These are phyloP conservation scores for Fusarium xyrophilum DNA, from an alignment of 2,329 filamentous ascomycete species.

Conservation along the genomic window DNA sequence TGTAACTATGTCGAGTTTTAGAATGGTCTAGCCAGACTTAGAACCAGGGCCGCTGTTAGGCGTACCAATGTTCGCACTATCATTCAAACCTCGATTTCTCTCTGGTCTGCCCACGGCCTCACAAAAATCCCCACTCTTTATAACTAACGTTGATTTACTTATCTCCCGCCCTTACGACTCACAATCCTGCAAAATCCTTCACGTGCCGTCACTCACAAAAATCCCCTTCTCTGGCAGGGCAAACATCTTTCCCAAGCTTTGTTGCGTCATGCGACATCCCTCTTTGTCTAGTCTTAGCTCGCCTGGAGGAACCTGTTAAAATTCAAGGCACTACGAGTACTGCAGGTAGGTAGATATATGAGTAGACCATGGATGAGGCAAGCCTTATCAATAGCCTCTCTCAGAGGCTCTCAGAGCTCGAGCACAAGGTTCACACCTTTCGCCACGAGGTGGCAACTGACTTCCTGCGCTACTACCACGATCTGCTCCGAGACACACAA, in stretches of 20 bases:
- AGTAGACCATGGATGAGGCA: conserved; percentile 48
- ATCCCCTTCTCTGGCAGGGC: conserved; percentile 19
- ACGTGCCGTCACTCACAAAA: conserved; percentile 28
- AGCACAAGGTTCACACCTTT: conserved; percentile 63
- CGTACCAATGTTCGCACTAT: conserved; percentile 9
- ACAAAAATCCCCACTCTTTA: conserved; percentile 19
- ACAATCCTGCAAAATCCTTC: conserved; percentile 30
- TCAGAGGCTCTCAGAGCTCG: conserved; percentile 62
- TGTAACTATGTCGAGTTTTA: conserved; percentile 17
- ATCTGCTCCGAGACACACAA: conserved; percentile 57
- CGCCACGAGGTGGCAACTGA: conserved; percentile 64
- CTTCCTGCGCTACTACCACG: conserved; percentile 62
- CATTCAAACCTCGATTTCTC: conserved; percentile 18
- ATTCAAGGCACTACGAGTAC: conserved; percentile 27
- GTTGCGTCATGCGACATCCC: conserved; percentile 48
- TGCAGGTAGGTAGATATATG: not conserved
- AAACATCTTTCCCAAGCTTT: conserved; percentile 25
- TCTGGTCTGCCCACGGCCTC: conserved; percentile 15
- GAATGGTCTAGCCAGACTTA: conserved; percentile 30
- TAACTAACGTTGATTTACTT: conserved; percentile 1
- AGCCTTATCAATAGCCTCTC: conserved; percentile 60
- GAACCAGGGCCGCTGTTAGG: conserved; percentile 22
- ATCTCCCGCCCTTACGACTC: conserved; percentile 27
- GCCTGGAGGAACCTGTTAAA: conserved; percentile 44
- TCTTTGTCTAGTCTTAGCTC: conserved; percentile 44